Conservation (phyloP, 768 basidiomycete species). For the Xerocomus brunneocitrinus region DNA sequence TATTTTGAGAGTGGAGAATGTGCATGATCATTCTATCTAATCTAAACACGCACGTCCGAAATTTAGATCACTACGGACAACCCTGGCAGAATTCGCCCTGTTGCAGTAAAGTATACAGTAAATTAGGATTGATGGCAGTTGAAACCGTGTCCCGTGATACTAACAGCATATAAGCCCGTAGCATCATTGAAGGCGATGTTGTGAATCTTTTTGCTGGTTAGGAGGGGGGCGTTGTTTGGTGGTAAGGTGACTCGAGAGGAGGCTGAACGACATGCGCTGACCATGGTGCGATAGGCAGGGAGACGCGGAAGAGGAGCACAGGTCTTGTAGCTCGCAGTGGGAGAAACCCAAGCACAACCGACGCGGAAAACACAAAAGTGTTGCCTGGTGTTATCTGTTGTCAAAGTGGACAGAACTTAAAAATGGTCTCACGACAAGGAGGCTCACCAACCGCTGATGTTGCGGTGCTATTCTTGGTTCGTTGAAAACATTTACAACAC, state of each 20-base stretch:
- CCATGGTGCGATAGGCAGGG: conserved; percentile 17
- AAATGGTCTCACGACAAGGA: neutral
- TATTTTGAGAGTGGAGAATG: neutral
- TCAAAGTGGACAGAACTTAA: neutral
- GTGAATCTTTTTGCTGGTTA: conserved; percentile 75
- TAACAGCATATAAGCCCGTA: conserved; percentile 73
- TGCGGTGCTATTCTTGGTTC: too few relatives aligned
- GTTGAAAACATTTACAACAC: too few relatives aligned
- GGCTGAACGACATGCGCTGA: conserved; percentile 17
- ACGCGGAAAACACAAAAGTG: conserved; percentile 17
- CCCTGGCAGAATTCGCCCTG: neutral
- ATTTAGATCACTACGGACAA: conserved; percentile 1
- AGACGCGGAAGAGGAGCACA: conserved; percentile 2
- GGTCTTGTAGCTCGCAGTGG: conserved; percentile 3
- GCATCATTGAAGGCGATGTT: conserved; percentile 65
- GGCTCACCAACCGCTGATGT: neutral
- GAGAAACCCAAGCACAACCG: conserved; percentile 11
- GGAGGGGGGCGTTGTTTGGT: neutral
- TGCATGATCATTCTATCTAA: conserved; percentile 3
- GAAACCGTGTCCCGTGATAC: conserved; percentile 57
- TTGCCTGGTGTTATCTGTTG: neutral
- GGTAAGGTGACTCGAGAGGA: neutral
- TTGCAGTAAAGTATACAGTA: conserved; percentile 3
- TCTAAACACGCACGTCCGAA: conserved; percentile 10
- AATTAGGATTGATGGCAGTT: conserved; percentile 15